Percentiles rank a stretch among this genome's conserved stretches.
Evolutionary conservation across 805 yeast genomes (phyloP).

Genomic region (Nakazawaea wickerhamii): DNA sequence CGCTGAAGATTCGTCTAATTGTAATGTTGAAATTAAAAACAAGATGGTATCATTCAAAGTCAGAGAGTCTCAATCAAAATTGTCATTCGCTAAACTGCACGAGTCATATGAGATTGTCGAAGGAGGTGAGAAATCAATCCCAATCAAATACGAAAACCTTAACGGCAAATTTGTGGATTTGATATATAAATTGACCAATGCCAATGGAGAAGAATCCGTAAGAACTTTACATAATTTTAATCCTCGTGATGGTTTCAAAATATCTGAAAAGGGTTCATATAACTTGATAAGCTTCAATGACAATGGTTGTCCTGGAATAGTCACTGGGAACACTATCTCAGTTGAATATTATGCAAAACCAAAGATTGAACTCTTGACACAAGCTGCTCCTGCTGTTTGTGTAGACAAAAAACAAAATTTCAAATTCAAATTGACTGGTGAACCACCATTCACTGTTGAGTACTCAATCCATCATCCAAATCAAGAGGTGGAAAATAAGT

Average conservation of each 20-base stretch:
- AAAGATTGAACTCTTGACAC: constrained; percentile 15
- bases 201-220: constrained; percentile 14
- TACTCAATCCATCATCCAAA: constrained; percentile 58
- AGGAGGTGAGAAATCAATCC: constrained; percentile 55
- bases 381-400: constrained; percentile 18
- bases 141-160: constrained; percentile 36
- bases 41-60: constrained; percentile 64
- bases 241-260: constrained; percentile 24
- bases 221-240: constrained; percentile 15
- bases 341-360: constrained; percentile 28
- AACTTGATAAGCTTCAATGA: constrained; percentile 32
- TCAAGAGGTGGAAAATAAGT: constrained; percentile 36
- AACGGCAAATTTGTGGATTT: constrained; percentile 27
- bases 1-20: constrained; percentile 70
- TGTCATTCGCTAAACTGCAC: constrained; percentile 26
- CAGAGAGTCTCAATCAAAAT: constrained; percentile 59
- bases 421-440: constrained; percentile 46
- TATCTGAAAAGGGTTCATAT: constrained; percentile 39
- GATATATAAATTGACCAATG: constrained; percentile 25
- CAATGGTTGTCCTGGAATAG: constrained; percentile 40
- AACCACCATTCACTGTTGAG: constrained; percentile 59
- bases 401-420: constrained; percentile 20
- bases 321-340: constrained; percentile 20
- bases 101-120: constrained; percentile 43
- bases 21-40: constrained; percentile 65